Conservation (phyloP, 2,329 filamentous ascomycete species). For the Penicillium sp. region DNA sequence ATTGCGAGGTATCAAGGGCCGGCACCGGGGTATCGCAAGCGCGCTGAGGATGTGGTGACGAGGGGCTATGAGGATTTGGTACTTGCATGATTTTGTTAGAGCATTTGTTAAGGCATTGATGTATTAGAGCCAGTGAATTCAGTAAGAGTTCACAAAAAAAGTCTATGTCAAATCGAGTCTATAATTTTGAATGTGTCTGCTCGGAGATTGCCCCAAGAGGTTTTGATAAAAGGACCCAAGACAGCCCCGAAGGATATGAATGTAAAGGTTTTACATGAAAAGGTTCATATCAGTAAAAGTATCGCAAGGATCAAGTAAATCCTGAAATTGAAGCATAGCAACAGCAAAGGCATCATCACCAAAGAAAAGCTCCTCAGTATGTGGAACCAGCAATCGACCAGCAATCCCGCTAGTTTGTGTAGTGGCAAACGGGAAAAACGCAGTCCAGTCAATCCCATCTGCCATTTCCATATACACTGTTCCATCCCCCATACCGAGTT, state of each 20-base stretch:
- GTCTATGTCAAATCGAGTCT: too few relatives aligned
- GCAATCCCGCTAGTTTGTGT: conserved; percentile 27
- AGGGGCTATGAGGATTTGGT: conserved; percentile 2
- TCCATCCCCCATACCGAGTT: conserved; percentile 13
- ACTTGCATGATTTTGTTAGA: background rate
- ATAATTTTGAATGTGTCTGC: too few relatives aligned
- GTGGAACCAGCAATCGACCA: conserved; percentile 11
- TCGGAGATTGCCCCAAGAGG: too few relatives aligned
- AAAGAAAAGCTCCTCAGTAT: conserved; percentile 14
- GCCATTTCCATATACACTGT: conserved; percentile 14
- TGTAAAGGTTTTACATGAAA: background rate
- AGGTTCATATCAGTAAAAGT: conserved; percentile 6
- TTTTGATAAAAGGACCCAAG: too few relatives aligned
- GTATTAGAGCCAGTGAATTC: too few relatives aligned
- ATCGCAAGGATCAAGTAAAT: conserved; percentile 13
- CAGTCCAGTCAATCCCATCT: conserved; percentile 34
- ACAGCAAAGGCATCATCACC: conserved; percentile 12
- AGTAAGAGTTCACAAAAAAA: too few relatives aligned
- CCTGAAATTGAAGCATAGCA: conserved; percentile 14
- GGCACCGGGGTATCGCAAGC: conserved; percentile 44
- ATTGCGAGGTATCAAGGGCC: conserved; percentile 51
- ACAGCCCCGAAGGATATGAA: too few relatives aligned
- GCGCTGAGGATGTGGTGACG: conserved; percentile 17
- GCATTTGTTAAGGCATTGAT: background rate
- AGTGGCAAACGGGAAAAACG: conserved; percentile 39